Conservation (phyloP, 306 rosid genomes). For the Prunus mira region DNA sequence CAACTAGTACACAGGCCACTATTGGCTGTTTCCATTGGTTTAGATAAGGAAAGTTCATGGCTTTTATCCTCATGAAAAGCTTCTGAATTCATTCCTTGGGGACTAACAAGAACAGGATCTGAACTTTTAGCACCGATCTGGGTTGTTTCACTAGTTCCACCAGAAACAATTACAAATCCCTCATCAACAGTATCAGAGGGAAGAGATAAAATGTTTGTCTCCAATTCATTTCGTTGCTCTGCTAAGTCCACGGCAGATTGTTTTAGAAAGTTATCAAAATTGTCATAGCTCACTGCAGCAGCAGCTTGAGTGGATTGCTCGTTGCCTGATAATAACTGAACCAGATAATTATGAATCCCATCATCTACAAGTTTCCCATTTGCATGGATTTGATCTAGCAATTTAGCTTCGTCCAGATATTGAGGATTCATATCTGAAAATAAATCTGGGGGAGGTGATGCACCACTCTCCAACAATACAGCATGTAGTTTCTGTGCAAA, state of each 20-base stretch:
- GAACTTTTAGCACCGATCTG: conserved; percentile 25
- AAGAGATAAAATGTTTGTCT: conserved; percentile 22
- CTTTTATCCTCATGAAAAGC: conserved; percentile 33
- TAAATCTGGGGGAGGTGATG: conserved; percentile 87
- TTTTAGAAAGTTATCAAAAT: conserved; percentile 21
- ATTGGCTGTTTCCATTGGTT: conserved; percentile 34
- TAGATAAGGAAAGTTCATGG: conserved; percentile 23
- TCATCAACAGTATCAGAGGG: conserved; percentile 31
- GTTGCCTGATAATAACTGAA: conserved; percentile 34
- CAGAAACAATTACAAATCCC: conserved; percentile 35
- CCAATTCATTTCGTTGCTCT: conserved; percentile 32
- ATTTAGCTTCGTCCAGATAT: conserved; percentile 39
- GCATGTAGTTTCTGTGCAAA: conserved; percentile 85
- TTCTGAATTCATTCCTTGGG: conserved; percentile 19
- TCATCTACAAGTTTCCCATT: conserved; percentile 26
- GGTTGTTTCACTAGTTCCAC: conserved; percentile 31
- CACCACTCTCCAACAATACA: conserved; percentile 88
- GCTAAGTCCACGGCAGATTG: conserved; percentile 25
- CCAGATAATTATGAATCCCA: conserved; percentile 43
- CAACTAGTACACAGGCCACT: conserved; percentile 28
- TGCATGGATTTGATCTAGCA: conserved; percentile 22
- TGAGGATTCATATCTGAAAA: conserved; percentile 68
- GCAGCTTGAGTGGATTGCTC: conserved; percentile 40
- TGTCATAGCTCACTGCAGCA: conserved; percentile 20
- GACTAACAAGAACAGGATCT: conserved; percentile 27